These are phyloP conservation scores for Trichoderma sp. DNA, from an alignment of 2,329 filamentous ascomycete species.

Conservation along the genomic window DNA sequence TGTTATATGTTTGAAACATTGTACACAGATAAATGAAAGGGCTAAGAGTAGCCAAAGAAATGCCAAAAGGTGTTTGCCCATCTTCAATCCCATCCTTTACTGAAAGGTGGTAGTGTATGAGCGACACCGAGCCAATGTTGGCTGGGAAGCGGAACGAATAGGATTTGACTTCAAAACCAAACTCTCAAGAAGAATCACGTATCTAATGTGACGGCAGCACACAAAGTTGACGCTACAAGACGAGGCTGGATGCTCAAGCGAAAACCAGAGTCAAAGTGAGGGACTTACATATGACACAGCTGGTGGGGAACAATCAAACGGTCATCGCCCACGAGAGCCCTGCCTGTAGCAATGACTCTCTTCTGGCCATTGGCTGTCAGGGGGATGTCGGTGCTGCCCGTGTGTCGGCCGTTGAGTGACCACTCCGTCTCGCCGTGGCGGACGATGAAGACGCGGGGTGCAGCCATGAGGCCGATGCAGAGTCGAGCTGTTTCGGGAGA, in stretches of 20 bases:
- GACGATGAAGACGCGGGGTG: slow-evolving; percentile 75
- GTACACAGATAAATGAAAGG: background rate
- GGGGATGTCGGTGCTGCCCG: slow-evolving; percentile 80
- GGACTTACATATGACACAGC: slow-evolving; percentile 73
- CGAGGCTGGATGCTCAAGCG: background rate
- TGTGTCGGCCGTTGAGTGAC: slow-evolving; percentile 84
- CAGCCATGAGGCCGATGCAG: slow-evolving; percentile 31
- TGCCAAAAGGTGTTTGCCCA: background rate
- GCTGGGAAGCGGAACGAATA: background rate
- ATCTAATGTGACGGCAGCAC: background rate
- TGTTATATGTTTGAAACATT: background rate
- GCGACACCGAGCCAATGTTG: background rate
- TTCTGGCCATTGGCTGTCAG: slow-evolving; percentile 79
- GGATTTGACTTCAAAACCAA: background rate
- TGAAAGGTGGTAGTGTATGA: background rate
- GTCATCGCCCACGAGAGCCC: slow-evolving; percentile 79
- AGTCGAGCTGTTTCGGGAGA: background rate
- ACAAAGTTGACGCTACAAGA: background rate
- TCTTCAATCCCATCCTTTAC: background rate
- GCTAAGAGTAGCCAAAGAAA: background rate
- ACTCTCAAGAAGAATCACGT: no score
- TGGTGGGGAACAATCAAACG: slow-evolving; percentile 80
- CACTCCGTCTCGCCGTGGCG: slow-evolving; percentile 96
- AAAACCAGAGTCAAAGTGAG: background rate
- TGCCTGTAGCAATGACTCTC: slow-evolving; percentile 71